phyloP scores from a whole-genome alignment of 805 yeast genomes.

The Candida alai region DNA sequence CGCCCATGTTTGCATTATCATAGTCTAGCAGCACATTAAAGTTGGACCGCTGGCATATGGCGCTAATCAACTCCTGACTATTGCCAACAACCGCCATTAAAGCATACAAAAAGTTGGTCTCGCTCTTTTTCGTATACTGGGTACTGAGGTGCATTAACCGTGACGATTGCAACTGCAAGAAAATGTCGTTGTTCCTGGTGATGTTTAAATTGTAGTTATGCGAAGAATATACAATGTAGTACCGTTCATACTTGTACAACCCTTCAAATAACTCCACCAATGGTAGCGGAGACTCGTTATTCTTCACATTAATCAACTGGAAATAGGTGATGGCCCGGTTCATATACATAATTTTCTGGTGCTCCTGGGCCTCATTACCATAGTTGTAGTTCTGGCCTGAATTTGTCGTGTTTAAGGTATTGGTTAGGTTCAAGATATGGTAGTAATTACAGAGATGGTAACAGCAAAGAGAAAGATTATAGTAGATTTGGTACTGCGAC shows the following conservation, averaged over 20 bases:
- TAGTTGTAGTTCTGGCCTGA: conserved; percentile 5
- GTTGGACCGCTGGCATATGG: conserved; percentile 8
- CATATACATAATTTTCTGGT: conserved; percentile 27
- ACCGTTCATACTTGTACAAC: conserved; percentile 26
- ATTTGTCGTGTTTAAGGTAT: conserved; percentile 16
- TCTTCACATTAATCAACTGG: conserved; percentile 26
- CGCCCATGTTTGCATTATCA: conserved; percentile 3
- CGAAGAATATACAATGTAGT: conserved; percentile 16
- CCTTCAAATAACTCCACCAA: conserved; percentile 30
- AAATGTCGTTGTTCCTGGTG: conserved; percentile 11
- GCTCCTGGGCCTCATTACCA: conserved; percentile 22
- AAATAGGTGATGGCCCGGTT: conserved; percentile 27
- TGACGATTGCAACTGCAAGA: conserved; percentile 7
- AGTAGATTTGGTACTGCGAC: conserved; percentile 25
- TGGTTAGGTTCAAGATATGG: conserved; percentile 25
- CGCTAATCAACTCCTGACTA: conserved; percentile 5
- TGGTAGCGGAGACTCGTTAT: conserved; percentile 19
- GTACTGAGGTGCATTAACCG: conserved; percentile 3
- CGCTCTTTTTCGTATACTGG: conserved; percentile 7
- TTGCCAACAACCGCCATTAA: conserved; percentile 5
- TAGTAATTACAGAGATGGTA: conserved; percentile 29
- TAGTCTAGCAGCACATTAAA: conserved; percentile 10
- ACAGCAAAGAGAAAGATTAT: conserved; percentile 25
- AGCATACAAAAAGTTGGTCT: conserved; percentile 4
- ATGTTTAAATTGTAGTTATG: conserved; percentile 12